Conservation (phyloP, 345 rosid genomes). For the Garcia nutans region DNA sequence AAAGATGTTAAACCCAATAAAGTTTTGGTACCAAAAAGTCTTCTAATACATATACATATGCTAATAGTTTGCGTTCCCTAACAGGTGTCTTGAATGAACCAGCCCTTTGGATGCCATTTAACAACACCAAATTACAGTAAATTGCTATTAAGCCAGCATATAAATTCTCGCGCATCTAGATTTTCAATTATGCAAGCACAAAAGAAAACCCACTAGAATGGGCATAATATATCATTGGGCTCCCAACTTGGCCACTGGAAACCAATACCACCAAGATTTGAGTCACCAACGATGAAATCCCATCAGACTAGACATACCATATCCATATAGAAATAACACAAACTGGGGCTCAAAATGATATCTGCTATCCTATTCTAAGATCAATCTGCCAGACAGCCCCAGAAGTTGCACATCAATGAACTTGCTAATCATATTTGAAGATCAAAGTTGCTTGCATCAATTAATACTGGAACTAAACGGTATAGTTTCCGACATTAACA, state of each 20-base stretch:
- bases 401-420: background rate
- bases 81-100: background rate
- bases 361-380: background rate
- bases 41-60: background rate
- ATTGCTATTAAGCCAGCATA: background rate
- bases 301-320: too few relatives aligned
- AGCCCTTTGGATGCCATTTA: background rate
- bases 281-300: too few relatives aligned
- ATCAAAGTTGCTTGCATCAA: background rate
- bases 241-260: background rate
- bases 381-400: background rate
- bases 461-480: background rate
- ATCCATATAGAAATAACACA: background rate
- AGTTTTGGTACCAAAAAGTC: too few relatives aligned
- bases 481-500: background rate
- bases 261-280: background rate
- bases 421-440: background rate
- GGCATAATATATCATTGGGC: background rate
- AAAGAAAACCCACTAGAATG: background rate
- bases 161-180: background rate
- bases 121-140: too few relatives aligned
- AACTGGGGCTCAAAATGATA: background rate
- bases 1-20: background rate
- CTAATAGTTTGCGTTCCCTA: background rate
- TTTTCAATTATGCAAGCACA: background rate